Evolutionary conservation across 2,329 filamentous ascomycete genomes (phyloP).

Genomic region (Pestalotiopsis sp.): DNA sequence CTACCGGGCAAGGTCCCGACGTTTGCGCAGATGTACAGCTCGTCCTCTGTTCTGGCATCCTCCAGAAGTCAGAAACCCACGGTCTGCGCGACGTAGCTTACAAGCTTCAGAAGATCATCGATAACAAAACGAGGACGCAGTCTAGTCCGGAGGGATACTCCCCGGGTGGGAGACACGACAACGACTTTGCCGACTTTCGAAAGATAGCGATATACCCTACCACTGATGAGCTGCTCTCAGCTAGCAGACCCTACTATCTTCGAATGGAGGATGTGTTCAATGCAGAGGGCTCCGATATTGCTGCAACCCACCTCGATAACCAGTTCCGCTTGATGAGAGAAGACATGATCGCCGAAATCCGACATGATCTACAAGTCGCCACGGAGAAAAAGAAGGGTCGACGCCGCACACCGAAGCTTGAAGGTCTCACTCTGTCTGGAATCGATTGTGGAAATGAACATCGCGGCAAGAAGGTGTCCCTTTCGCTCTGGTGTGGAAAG

Average conservation of each 20-base stretch:
- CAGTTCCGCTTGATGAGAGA: constrained; percentile 73
- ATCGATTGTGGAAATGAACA: constrained; percentile 38
- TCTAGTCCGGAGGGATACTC: constrained; percentile 4
- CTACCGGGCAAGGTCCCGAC: neutral
- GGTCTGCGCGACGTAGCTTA: constrained; percentile 31
- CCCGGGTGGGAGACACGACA: constrained; percentile 73
- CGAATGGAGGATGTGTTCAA: constrained; percentile 51
- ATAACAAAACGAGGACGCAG: constrained; percentile 27
- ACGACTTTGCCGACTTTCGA: constrained; percentile 65
- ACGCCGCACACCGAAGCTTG: constrained; percentile 32
- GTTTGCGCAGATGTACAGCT: constrained; percentile 28
- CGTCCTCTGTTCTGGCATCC: constrained; percentile 14
- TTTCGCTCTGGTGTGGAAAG: constrained; percentile 41
- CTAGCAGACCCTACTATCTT: constrained; percentile 56
- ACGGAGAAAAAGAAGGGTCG: constrained; percentile 55
- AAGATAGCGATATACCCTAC: constrained; percentile 68
- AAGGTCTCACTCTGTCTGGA: constrained; percentile 35
- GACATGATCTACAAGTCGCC: constrained; percentile 47
- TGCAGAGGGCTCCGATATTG: constrained; percentile 35
- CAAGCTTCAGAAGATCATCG: constrained; percentile 41
- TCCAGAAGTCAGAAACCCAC: constrained; percentile 25
- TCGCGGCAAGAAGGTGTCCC: constrained; percentile 30
- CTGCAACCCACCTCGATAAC: constrained; percentile 63
- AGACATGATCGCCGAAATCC: constrained; percentile 69
- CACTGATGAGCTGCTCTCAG: constrained; percentile 61